Evolutionary conservation across 2,329 filamentous ascomycete genomes (phyloP), one percentile per base, ranked within the genome.

Genomic region (Metarhizium brunneum): DNA sequence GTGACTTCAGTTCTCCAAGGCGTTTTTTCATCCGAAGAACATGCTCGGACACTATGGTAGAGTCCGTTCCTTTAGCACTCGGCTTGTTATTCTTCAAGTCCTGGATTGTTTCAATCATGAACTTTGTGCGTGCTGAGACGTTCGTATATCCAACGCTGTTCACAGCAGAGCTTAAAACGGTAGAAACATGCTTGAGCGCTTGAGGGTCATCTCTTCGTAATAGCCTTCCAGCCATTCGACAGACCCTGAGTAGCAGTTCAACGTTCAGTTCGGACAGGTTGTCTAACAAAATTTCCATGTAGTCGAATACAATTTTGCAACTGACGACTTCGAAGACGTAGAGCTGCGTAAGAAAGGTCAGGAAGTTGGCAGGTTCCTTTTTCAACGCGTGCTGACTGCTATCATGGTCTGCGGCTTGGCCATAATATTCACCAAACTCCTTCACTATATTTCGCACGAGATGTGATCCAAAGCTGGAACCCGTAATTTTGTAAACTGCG

Each of bases 91-190:
- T 96, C 69, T 96, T 96, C 35, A 99, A 78, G 64, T 96, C 90
- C 57, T 88, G 90, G 69, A 99, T 96, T 1, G 88, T 94, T 65
- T 97, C 92, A 53, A 99, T 88, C 92, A 97, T 97, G 72, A 96
- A 96, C 62, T 88, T 95, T 1, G 92, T 96, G 55, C 94, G 85
- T 10, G 92, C 88, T 1, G 91, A 92, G 32, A 96, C 75, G 20
- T 84, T 87, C 13, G 76, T 75, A 63, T 88, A 83, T 4, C 87
- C 88, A 40, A 80, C 74, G 57, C 83, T 84, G 1, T 82, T 76
- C 2, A 92, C 81, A 1, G 86, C 83, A 25, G 86, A 84, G 60
- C 90, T 88, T 56, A 97, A 81, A 52, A 90, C 78, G 11, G 86
- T 75, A 6, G 96, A 86, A 59, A 99, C 94, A 59, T 95, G 90